Evolutionary conservation across 1,139 yeast species (phyloP).

Genomic region (Chernovozyma sophiae-reginae): DNA sequence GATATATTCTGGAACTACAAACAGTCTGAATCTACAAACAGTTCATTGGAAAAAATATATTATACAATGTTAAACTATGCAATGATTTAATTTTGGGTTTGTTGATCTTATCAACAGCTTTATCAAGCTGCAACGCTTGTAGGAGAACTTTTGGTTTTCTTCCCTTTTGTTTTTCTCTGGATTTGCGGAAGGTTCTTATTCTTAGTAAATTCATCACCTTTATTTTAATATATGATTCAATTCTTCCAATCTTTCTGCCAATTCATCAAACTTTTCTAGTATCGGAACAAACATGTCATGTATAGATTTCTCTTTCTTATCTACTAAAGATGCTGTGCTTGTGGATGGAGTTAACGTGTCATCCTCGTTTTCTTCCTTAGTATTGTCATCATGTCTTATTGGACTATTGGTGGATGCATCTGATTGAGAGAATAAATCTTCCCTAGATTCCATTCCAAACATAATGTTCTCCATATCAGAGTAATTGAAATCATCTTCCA

Average conservation of each 20-base stretch:
- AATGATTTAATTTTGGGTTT: no score
- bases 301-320: slow-evolving; percentile 23
- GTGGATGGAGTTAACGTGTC: slow-evolving; percentile 33
- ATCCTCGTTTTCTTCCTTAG: not conserved
- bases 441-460: slow-evolving; percentile 4
- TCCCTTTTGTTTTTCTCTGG: no score
- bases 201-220: no score
- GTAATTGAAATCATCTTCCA: slow-evolving; percentile 3
- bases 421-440: slow-evolving; percentile 1
- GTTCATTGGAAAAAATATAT: no score
- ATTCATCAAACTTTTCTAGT: slow-evolving; percentile 42
- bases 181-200: no score
- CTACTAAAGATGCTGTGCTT: slow-evolving; percentile 18
- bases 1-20: no score
- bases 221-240: slow-evolving; percentile 25
- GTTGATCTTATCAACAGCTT: no score
- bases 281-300: slow-evolving; percentile 46
- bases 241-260: slow-evolving; percentile 44
- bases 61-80: no score
- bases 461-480: slow-evolving; percentile 6
- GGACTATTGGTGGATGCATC: slow-evolving; percentile 2
- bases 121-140: no score
- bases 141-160: no score
- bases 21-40: no score
- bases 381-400: slow-evolving; percentile 5